Conservation (phyloP, 257 asterid genomes). For the Phtheirospermum japonicum region DNA sequence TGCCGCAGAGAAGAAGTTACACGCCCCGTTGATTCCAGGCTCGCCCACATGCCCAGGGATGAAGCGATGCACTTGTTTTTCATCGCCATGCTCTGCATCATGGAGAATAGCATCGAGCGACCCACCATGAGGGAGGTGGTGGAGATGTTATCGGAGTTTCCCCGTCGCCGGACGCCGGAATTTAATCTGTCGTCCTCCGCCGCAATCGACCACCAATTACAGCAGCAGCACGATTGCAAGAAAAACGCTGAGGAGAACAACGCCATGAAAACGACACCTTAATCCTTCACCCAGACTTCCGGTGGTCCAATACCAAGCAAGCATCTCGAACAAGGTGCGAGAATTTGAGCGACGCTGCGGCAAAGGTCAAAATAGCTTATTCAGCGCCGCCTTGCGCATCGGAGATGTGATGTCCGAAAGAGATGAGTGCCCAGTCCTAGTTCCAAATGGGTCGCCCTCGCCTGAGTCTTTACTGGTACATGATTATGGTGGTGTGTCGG, state of each 20-base stretch:
- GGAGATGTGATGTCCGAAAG: no score
- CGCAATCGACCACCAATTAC: neutral
- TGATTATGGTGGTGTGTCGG: no score
- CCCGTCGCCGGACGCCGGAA: constrained; percentile 37
- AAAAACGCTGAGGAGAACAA: neutral
- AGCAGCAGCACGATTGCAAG: constrained; percentile 4
- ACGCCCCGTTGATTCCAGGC: constrained; percentile 46
- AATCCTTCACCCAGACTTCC: no score
- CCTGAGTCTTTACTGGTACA: no score
- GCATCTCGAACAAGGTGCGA: no score
- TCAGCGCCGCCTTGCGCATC: no score
- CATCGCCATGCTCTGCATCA: constrained; percentile 66
- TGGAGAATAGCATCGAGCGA: constrained; percentile 62
- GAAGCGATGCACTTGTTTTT: constrained; percentile 68
- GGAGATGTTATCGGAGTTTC: constrained; percentile 67
- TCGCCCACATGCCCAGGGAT: constrained; percentile 44
- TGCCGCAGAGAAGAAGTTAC: constrained; percentile 52
- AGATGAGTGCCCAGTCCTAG: no score
- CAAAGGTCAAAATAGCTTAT: no score
- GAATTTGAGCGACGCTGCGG: no score
- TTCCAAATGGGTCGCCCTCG: no score
- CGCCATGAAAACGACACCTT: no score
- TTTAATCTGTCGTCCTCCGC: constrained; percentile 34
- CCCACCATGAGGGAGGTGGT: constrained; percentile 78
- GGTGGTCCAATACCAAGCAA: no score